Base-by-base conservation (phyloP, 495 filamentous ascomycete species). In the Aspergillus kassunensis region DNA sequence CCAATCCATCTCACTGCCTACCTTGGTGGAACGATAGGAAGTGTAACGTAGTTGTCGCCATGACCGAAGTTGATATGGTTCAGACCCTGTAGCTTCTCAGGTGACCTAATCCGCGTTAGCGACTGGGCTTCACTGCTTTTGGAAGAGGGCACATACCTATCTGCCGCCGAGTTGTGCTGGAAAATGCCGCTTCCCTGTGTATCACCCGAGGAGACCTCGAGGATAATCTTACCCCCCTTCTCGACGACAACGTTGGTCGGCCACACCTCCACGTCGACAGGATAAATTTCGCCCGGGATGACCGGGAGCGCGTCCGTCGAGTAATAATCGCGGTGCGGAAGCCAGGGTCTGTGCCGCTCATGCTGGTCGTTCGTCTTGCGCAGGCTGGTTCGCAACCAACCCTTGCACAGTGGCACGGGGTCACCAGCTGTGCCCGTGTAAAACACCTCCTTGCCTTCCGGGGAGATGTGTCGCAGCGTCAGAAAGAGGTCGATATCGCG, bases 191-290 rank as follows among this genome's bases (percentile, higher is more conserved):
- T 67, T 1, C 82, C 83, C 49, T 85, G 80, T 5, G 83, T 85
- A 68, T 87, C 83, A 1, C 78, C 80, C 52, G 67, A 72, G 1
- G 70, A 51, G 3, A 86, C 71, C 58, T 87, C 81, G n/a, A 87
- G 65, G 12, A 82, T 68, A 25, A 85, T 55, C 54, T 66, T 73
- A 0, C 70, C 64, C 1, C 61, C 64, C 36, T 70, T 66, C 39
- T 74, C 75, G 12, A 84, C 74, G 5, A 88, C 73, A 0, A 85
- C 80, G 60, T 85, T 85, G 0, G 82, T 87, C 13, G 84, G 84
- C 84, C 83, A 87, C 4, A 87, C 60, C 67, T 88, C 84, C 9
- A 88, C 72, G 55, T 86, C 83, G 0, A 87, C 80, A 0, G 61
- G 60, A 51, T 88, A 87, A 4, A 86, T 73, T 51, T 80, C 75